Base-by-base conservation (phyloP, 2,329 filamentous ascomycete species). In the Aureobasidium vineae region DNA sequence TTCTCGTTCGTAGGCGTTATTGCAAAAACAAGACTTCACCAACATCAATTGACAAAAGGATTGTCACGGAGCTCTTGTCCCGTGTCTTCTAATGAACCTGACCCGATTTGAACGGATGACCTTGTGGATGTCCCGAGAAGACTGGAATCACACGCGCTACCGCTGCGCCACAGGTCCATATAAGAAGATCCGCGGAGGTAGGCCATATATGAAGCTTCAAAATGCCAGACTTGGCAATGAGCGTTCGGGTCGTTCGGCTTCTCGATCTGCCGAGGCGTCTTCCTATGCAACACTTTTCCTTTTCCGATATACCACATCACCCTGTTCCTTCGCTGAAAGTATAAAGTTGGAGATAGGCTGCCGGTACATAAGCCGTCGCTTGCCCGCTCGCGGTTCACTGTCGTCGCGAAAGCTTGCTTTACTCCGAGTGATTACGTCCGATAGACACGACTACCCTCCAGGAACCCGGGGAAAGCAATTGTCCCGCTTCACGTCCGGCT, bases 231-330 rank as follows among this genome's bases (percentile, higher is more conserved):
- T n/a, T 45, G 11, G 49, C 45, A 5, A 16, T 26, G 21, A 3
- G 23, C 23, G 5, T 49, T 19, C 45, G 47, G 47, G 13, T 10
- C 26, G 11, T 2, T 50, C 47, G 47, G 47, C 13, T 50, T 15
- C 13, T 19, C 21, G 28, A 8, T 13, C 15, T 31, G 47, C 47
- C 47, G 47, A 50, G 26, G 47, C 10, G 15, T 8, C 26, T 50
- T 31, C 23, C 13, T 26, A 26, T 21, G 33, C 10, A 11, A 56
- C n/a, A 36, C 21, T 41, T 56, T 40, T 41, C 53, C 21, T 26
- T 28, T 41, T 56, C 13, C 21, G 36, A 47, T 40, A 59, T 15
- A 33, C 56, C 56, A 33, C 56, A 60, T 45, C 56, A 60, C 54
- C 21, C 45, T 45, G 8, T 36, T n/a, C 38, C 28, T 47, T 26